Evolutionary conservation across 257 asterid genomes (phyloP).

Genomic region (Solanum bulbocastanum): DNA sequence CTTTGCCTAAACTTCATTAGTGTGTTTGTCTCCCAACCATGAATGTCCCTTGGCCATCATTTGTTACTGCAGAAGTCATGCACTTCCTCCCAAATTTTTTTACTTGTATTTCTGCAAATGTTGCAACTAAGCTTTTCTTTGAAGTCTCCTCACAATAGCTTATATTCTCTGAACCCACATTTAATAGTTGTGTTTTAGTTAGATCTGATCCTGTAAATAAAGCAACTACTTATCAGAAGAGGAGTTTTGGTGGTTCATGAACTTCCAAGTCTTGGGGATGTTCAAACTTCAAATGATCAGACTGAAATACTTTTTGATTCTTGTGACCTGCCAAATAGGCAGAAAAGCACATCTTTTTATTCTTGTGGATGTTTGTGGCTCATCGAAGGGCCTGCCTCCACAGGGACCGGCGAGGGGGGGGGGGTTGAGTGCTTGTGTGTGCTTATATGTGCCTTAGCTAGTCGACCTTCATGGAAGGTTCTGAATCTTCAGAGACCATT

Average conservation of each 20-base stretch:
- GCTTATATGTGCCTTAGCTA: no score
- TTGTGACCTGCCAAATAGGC: not conserved
- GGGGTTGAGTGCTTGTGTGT: no score
- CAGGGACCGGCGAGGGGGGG: no score
- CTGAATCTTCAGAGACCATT: not conserved
- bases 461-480: not conserved
- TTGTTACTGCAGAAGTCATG: not conserved
- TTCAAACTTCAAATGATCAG: not conserved
- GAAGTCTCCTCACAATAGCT: not conserved
- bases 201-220: not conserved
- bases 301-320: not conserved
- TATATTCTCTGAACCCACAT: not conserved
- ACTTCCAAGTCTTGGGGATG: not conserved
- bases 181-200: not conserved
- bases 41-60: not conserved
- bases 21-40: not conserved
- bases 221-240: not conserved
- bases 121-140: not conserved
- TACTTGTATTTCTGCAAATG: not conserved
- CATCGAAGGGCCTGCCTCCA: no score
- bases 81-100: not conserved
- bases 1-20: not conserved
- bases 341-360: not conserved
- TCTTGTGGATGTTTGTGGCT: no score
- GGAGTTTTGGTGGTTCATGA: not conserved